Evolutionary conservation across 345 rosid species (phyloP).

Genomic region (Sonneratia alba): DNA sequence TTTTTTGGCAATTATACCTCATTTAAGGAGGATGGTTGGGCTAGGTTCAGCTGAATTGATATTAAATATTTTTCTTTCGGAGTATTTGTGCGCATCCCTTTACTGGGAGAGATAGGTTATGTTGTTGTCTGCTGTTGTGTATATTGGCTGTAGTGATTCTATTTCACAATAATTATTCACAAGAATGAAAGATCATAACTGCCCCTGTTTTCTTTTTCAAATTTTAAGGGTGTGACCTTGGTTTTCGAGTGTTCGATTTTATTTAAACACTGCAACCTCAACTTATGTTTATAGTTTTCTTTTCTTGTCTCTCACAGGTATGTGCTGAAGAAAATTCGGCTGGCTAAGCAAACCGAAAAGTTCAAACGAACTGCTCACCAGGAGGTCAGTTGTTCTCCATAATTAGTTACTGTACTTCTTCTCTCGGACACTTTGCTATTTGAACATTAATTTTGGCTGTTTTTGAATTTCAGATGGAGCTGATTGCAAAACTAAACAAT

Average conservation of each 20-base stretch:
- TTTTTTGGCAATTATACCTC: background rate
- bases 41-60: background rate
- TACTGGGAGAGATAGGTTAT: background rate
- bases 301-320: slow-evolving; percentile 44
- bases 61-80: background rate
- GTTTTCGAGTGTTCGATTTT: background rate
- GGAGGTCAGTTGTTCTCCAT: slow-evolving; percentile 45
- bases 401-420: background rate
- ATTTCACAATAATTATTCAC: background rate
- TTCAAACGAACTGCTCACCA: slow-evolving; percentile 75
- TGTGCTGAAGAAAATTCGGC: slow-evolving; percentile 78
- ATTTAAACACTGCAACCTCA: background rate
- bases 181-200: background rate
- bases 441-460: background rate
- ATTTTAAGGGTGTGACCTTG: background rate
- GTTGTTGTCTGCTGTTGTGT: background rate
- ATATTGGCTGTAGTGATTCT: background rate
- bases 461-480: slow-evolving; percentile 50
- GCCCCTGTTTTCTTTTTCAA: background rate
- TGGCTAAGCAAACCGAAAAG: slow-evolving; percentile 90
- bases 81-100: background rate
- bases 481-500: slow-evolving; percentile 64
- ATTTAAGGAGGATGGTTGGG: background rate
- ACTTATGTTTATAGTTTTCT: background rate
- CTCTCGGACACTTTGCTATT: background rate